Percentiles rank a stretch among this genome's conserved stretches.
phyloP scores from a whole-genome alignment of 148 eudicot species.

The Dianthus caryophyllus region DNA sequence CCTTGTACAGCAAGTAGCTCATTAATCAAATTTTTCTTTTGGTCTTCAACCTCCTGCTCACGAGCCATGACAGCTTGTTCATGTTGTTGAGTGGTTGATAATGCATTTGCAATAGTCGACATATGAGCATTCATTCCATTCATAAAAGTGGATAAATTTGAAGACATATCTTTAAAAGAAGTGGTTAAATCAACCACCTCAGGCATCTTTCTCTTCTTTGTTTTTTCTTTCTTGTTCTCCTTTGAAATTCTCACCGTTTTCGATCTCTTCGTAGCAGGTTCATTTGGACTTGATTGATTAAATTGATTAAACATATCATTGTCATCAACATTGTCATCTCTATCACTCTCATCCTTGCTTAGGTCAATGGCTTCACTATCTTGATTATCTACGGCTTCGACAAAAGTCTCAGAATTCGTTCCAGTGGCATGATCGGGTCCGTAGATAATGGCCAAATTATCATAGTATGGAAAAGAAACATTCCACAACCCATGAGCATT shows the following conservation, averaged over 20 bases:
- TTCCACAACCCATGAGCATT: conserved; percentile 1
- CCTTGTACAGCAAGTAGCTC: too few species aligned
- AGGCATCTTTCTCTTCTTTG: background rate
- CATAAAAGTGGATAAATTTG: background rate
- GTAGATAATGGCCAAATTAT: background rate
- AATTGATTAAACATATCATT: background rate
- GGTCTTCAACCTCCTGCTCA: too few species aligned
- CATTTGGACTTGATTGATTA: background rate
- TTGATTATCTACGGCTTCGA: too few species aligned
- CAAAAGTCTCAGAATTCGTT: too few species aligned
- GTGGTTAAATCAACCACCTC: background rate
- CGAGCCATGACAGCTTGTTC: too few species aligned
- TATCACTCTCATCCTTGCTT: background rate
- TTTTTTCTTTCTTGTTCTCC: background rate
- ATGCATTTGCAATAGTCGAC: too few species aligned
- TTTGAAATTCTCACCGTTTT: too few species aligned
- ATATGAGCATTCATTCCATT: conserved; percentile 1
- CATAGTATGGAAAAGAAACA: background rate
- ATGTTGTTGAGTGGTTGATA: too few species aligned
- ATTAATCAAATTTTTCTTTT: too few species aligned
- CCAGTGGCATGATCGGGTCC: too few species aligned
- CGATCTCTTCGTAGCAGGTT: too few species aligned
- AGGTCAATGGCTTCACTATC: too few species aligned
- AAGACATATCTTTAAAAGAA: background rate
- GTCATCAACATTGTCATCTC: background rate